Percentiles rank a stretch among this genome's conserved stretches.
Evolutionary conservation across 257 asterid genomes (phyloP).

Genomic region (Euphrasia confusa): DNA sequence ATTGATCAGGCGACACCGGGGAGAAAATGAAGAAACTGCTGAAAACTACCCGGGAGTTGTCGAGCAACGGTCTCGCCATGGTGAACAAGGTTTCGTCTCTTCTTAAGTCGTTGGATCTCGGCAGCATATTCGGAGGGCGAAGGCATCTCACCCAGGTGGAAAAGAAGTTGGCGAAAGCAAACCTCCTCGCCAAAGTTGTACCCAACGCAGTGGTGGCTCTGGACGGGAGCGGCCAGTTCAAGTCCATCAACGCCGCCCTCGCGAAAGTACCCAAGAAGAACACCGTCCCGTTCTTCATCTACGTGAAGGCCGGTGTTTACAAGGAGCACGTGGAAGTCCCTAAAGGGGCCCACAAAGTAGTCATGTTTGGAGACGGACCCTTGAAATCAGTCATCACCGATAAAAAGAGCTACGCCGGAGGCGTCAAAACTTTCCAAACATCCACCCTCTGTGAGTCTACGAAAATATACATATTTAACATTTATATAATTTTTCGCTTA

Average conservation of each 20-base stretch:
- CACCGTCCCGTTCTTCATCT: slow-evolving; percentile 27
- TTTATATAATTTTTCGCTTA: not conserved
- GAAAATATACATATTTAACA: not conserved
- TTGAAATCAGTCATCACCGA: slow-evolving; percentile 46
- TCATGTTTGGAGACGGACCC: slow-evolving; percentile 56
- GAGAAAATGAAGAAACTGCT: slow-evolving; percentile 53
- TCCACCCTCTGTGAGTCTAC: slow-evolving; percentile 42
- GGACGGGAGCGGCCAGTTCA: slow-evolving; percentile 56
- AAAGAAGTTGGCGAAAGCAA: not conserved
- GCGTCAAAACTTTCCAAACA: slow-evolving; percentile 37
- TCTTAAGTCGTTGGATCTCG: slow-evolving; percentile 18
- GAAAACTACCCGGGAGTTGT: slow-evolving; percentile 35
- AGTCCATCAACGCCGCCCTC: slow-evolving; percentile 45
- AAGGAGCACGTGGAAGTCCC: slow-evolving; percentile 38
- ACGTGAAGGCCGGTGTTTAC: slow-evolving; percentile 24
- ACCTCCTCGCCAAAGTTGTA: not conserved
- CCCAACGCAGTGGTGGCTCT: slow-evolving; percentile 39
- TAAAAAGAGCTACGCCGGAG: slow-evolving; percentile 27
- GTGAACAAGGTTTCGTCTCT: slow-evolving; percentile 28
- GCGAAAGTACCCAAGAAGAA: slow-evolving; percentile 28
- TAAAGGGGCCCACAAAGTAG: slow-evolving; percentile 26
- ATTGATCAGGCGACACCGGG: slow-evolving; percentile 39
- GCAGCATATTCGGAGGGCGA: slow-evolving; percentile 22
- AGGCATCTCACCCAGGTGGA: slow-evolving; percentile 19
- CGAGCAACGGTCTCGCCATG: slow-evolving; percentile 68